Evolutionary conservation across 163 green algal species (phyloP).

Genomic region (Volvox carteri): DNA sequence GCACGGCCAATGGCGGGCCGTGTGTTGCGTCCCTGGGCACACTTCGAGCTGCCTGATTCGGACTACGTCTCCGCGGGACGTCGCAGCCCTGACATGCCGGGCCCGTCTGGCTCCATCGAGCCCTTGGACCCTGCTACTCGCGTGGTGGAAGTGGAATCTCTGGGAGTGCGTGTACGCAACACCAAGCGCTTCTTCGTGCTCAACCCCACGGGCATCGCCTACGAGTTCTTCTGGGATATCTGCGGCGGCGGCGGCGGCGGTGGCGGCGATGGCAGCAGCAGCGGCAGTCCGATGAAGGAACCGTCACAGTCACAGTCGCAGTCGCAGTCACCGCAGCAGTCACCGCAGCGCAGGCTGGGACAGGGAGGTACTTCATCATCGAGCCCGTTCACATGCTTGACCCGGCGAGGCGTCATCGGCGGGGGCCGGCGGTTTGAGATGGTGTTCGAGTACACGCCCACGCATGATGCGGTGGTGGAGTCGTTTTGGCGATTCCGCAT

Average conservation of each 20-base stretch:
- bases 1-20: constrained; percentile 66
- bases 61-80: constrained; percentile 77
- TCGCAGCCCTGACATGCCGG: constrained; percentile 75
- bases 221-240: constrained; percentile 84
- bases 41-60: constrained; percentile 87
- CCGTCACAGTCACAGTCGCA: not conserved
- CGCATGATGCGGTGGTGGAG: constrained; percentile 72
- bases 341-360: not conserved
- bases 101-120: constrained; percentile 68
- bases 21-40: constrained; percentile 84
- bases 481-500: constrained; percentile 86
- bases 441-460: constrained; percentile 86
- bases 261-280: not conserved
- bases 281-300: not conserved
- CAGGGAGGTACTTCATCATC: not conserved
- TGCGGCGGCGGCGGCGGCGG: not conserved
- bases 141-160: constrained; percentile 82
- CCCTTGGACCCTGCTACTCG: constrained; percentile 81
- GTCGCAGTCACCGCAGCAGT: not conserved
- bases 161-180: constrained; percentile 81
- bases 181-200: constrained; percentile 86
- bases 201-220: constrained; percentile 87
- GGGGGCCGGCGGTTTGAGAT: constrained; percentile 86
- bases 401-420: constrained; percentile 62
- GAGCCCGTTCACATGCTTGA: constrained; percentile 31